Base-by-base conservation (phyloP, 1,284 basidiomycete species). In the Fistulinella cinereoalba region DNA sequence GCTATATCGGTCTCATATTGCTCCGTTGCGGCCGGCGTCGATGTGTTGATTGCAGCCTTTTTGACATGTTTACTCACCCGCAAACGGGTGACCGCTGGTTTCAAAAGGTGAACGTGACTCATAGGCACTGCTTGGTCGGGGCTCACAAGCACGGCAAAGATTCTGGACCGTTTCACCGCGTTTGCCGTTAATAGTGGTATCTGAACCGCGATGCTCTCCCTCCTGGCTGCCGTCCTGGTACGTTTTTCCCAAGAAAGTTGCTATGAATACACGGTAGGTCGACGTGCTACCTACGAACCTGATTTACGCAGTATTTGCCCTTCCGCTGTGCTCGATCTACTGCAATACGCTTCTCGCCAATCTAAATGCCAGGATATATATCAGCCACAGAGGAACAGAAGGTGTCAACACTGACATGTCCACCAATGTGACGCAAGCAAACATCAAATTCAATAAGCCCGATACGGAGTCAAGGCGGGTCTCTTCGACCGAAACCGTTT, bases 161-260 rank as follows among this genome's bases (percentile, higher is more conserved):
- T 46, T 22, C 38, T 46, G 24, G 38, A 46, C 22, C 38, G 41
- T 25, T 38, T 46, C 18, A 46, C 44, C 2, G 44, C 42, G 25
- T 46, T 46, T 19, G 44, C 44, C 24, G 34, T 46, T 16, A 46
- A 46, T 13, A 38, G 37, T 16, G 44, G 44, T 31, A 34, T 42
- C 21, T 46, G 44, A 38, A 46, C 38, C 18, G 44, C 38, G 11
- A 4, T 42, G 4, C 42, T 41, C 36, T 37, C 44, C 24, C 31
- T 46, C 24, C 23, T 46, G 32, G 34, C 44, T 13, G 28, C 42
- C 32, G 9, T 46, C n/a, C 6, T 42, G 19, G 44, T 46, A 21
- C 24, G 44, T 41, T 11, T 25, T 6, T n/a, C 4, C 3, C 15
- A n/a, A n/a, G n/a, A n/a, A n/a, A n/a, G n/a, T n/a, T n/a, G n/a